phyloP scores from a whole-genome alignment of 805 yeast genomes.

The Saturnispora dispora region DNA sequence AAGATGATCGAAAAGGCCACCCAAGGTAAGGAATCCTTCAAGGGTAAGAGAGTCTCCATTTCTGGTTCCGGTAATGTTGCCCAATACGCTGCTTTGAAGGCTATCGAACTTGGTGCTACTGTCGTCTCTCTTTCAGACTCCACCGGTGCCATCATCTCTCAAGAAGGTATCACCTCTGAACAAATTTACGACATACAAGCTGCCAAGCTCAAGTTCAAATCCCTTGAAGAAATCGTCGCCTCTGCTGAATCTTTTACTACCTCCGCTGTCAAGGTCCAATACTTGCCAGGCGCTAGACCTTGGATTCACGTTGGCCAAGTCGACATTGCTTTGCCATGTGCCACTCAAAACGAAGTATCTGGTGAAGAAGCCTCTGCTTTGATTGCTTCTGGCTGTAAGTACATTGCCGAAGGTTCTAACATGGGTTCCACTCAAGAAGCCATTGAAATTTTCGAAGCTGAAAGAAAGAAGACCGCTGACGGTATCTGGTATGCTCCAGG shows the following conservation, averaged over 20 bases:
- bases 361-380: constrained; percentile 95
- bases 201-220: constrained; percentile 72
- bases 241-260: constrained; percentile 44
- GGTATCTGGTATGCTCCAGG: constrained; percentile 98
- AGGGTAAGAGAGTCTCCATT: constrained; percentile 90
- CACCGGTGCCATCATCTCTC: constrained; percentile 75
- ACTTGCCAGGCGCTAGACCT: constrained; percentile 91
- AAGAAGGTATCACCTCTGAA: constrained; percentile 73
- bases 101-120: constrained; percentile 91
- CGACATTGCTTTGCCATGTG: constrained; percentile 95
- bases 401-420: constrained; percentile 97
- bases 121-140: constrained; percentile 95
- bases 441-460: constrained; percentile 85
- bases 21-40: constrained; percentile 78
- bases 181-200: constrained; percentile 68
- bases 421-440: constrained; percentile 99
- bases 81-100: constrained; percentile 96
- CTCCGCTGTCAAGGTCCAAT: constrained; percentile 50
- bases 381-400: constrained; percentile 84
- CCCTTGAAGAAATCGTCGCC: constrained; percentile 59
- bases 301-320: constrained; percentile 88
- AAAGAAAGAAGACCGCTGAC: constrained; percentile 40
- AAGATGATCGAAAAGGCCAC: constrained; percentile 95
- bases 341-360: constrained; percentile 96
- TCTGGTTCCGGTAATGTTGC: constrained; percentile 99